Evolutionary conservation across 1,284 basidiomycete genomes (phyloP).

Genomic region (Limonomyces culmigenus): DNA sequence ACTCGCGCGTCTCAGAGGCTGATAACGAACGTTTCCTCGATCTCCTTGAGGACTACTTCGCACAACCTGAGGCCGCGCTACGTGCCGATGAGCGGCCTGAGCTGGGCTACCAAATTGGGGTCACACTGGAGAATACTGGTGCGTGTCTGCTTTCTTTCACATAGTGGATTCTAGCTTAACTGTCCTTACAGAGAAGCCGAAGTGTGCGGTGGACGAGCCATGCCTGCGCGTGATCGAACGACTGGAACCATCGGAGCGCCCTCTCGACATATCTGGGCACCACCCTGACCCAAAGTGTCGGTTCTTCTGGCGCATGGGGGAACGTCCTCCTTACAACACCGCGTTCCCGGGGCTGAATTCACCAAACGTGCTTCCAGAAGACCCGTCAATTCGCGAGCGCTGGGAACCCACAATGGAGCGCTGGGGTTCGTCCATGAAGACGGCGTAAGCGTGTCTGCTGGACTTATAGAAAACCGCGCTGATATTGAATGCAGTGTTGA

Average conservation of each 20-base stretch:
- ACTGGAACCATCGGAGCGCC: constrained; percentile 61
- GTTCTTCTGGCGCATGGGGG: constrained; percentile 83
- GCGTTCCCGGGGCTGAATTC: constrained; percentile 61
- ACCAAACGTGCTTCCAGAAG: constrained; percentile 63
- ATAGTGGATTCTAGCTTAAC: not conserved
- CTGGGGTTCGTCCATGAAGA: constrained; percentile 78
- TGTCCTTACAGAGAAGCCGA: constrained; percentile 62
- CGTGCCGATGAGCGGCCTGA: constrained; percentile 69
- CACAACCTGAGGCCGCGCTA: constrained; percentile 43
- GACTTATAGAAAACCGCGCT: not conserved
- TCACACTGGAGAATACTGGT: constrained; percentile 69
- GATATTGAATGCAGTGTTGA: constrained; percentile 36
- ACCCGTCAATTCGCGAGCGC: constrained; percentile 28
- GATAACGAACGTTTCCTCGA: constrained; percentile 71
- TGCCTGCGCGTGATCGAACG: constrained; percentile 56
- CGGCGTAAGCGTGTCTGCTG: constrained; percentile 38
- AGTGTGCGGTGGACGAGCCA: constrained; percentile 63
- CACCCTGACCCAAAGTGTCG: constrained; percentile 83
- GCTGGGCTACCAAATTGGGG: constrained; percentile 63
- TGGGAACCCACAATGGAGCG: constrained; percentile 62
- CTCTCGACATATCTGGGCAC: constrained; percentile 64
- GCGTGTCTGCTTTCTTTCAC: not conserved
- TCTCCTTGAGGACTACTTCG: constrained; percentile 78
- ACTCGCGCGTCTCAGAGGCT: constrained; percentile 66
- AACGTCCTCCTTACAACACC: constrained; percentile 61